These are phyloP conservation scores for Madurella fahalii DNA, from an alignment of 2,329 filamentous ascomycete genomes.

Conservation along the genomic window DNA sequence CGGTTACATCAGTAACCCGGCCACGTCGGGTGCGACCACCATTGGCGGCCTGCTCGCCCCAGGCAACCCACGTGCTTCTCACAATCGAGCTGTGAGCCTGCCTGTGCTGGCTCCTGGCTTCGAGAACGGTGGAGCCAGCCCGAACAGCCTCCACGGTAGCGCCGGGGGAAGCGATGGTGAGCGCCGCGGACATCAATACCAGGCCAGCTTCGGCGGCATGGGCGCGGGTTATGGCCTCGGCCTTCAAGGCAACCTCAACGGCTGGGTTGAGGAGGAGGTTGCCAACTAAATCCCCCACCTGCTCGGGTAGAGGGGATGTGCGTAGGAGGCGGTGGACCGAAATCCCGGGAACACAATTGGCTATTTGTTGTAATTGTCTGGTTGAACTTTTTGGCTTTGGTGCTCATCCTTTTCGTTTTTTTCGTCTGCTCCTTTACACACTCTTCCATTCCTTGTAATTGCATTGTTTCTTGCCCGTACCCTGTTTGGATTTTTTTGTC, in stretches of 20 bases:
- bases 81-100: conserved; percentile 83
- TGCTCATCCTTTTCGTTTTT: background rate
- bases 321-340: conserved; percentile 1
- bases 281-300: conserved; percentile 42
- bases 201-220: conserved; percentile 59
- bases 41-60: conserved; percentile 76
- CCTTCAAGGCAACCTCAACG: conserved; percentile 61
- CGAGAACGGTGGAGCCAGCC: conserved; percentile 55
- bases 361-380: conserved; percentile 17
- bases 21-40: conserved; percentile 58
- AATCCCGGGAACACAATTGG: conserved; percentile 7
- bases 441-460: conserved; percentile 7
- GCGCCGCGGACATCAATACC: conserved; percentile 63
- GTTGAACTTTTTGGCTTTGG: background rate
- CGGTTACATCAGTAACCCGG: conserved; percentile 52
- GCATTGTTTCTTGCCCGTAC: background rate
- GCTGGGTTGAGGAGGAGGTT: conserved; percentile 65
- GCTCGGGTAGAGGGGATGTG: background rate
- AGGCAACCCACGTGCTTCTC: conserved; percentile 51
- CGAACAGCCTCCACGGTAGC: conserved; percentile 44
- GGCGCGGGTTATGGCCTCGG: conserved; percentile 57
- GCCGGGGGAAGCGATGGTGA: conserved; percentile 45
- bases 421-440: background rate
- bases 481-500: conserved; percentile 4
- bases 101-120: conserved; percentile 65